Evolutionary conservation across 495 filamentous ascomycete genomes (phyloP), one percentile per base, ranked within the genome.

Genomic region (Podospora conica): DNA sequence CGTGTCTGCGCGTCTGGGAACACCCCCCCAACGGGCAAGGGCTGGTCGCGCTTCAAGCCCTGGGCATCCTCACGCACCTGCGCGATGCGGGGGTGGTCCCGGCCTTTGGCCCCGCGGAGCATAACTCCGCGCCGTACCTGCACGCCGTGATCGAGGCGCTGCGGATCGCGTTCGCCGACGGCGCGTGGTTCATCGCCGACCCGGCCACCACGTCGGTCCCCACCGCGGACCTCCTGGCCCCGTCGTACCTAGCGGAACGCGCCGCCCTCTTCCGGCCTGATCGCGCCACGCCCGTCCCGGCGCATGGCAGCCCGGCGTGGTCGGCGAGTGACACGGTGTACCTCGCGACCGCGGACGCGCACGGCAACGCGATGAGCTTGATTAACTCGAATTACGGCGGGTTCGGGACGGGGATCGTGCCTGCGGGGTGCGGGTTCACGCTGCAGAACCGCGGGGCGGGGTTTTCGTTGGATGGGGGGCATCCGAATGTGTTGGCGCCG

Each of bases 21-120:
- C 93, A 97, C 77, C 92, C 95, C 53, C 95, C 95, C n/a, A 98
- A 97, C 78, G 93, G 96, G 0, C 95, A 98, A 76, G 95, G 95
- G 11, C 90, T 98, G 67, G 92, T 98, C 0, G 96, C 95, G 5
- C 82, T 98, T 53, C 96, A 98, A 86, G 89, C 95, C 1, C 81
- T 98, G 0, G 95, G 96, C 3, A 94, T 98, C 67, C 80, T 98
- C 55, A 87, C 96, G 71, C 85, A 90, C 70, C 84, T 98, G 6
- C 91, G 96, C 76, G 82, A 83, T n/a, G 75, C 75, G 10, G 87
- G 86, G 53, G 85, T 86, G 65, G 90, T 96, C 71, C 86, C 87
- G 9, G 82, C 77, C n/a, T 96, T 91, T 76, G 77, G 67, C 0
- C 73, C 84, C 27, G 72, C 76, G 0, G 89, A 96, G 71, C 91